Evolutionary conservation across 2,329 filamentous ascomycete genomes (phyloP), one percentile per base, ranked within the genome.

Genomic region (Botrytis cinerea): DNA sequence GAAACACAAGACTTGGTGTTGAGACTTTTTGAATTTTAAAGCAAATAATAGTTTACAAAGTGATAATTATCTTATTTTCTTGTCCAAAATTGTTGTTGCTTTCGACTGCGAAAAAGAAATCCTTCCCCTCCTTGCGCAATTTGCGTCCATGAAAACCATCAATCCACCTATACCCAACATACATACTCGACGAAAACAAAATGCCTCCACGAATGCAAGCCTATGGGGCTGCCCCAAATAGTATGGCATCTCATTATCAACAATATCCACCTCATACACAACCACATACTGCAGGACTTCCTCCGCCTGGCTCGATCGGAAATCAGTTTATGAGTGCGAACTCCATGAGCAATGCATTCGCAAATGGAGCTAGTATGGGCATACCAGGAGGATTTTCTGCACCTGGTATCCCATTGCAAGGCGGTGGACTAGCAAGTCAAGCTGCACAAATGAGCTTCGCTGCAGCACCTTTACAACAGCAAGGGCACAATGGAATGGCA

Each of bases 381-480:
- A 84, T 90, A 74, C 87, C 87, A 68, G 88, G 86, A 75, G 88
- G 84, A 76, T 88, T 86, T 77, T 86, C 83, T 75, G 87, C 86
- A 63, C 90, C 90, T 77, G 87, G 87, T 43, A 75, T 85, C 48
- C 81, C 83, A 51, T 83, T 84, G 64, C 84, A 85, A 72, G 86
- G 86, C 38, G 85, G 85, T 73, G 93, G 94, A 1, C 88, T 97
- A 70, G 93, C 91, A 46, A 95, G 93, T 82, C 93, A 97, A 82
- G 94, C 93, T 76, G 94, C 93, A 74, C 90, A 95, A 80, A 93
- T 96, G 87, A 91, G 93, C 10, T 98, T 98, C 81, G 89, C 92
- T 74, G 92, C 91, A 82, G 92, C 85, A 82, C 86, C 82, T 80
- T 88, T 91, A 81, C 88, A 91, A 77, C 88, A 89, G 68, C 87